A percentile compares a stretch with the other conserved stretches of the same genome.
These are phyloP conservation scores for Cryptosporidium bovis DNA, from an alignment of 169 alveolate genomes.

Conservation along the genomic window DNA sequence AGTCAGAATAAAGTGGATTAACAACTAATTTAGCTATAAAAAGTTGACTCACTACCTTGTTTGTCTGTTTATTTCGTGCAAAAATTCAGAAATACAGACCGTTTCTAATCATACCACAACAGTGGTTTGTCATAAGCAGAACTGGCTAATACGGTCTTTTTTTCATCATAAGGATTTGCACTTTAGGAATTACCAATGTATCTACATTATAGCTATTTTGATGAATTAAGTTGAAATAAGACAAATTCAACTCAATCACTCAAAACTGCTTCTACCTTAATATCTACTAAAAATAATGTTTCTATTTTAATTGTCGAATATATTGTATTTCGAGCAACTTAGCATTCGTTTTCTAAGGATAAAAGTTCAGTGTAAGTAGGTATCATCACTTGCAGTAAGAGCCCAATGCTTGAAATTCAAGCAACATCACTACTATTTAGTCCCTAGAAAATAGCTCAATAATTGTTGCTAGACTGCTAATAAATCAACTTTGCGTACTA, in stretches of 20 bases:
- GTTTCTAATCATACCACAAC: slow-evolving; percentile 55
- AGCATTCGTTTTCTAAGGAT: background rate
- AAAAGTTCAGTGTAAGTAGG: slow-evolving; percentile 39
- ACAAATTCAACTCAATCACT: too few species aligned
- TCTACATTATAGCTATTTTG: too few species aligned
- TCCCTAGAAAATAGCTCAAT: too few species aligned
- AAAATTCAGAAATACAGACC: slow-evolving; percentile 64
- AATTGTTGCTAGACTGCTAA: too few species aligned
- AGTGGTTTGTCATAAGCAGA: slow-evolving; percentile 72
- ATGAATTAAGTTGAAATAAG: too few species aligned
- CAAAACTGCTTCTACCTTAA: too few species aligned
- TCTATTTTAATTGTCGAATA: too few species aligned
- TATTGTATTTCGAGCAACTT: too few species aligned
- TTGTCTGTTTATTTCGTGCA: background rate
- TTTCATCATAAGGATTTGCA: slow-evolving; percentile 43
- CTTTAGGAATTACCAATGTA: too few species aligned
- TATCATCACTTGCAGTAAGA: slow-evolving; percentile 62
- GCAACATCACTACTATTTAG: slow-evolving; percentile 58
- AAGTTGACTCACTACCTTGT: background rate
- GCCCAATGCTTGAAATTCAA: slow-evolving; percentile 76
- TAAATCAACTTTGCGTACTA: too few species aligned
- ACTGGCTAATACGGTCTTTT: slow-evolving; percentile 73
- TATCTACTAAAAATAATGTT: too few species aligned
- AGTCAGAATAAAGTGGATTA: too few species aligned
- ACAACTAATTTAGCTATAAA: background rate